A percentile compares a stretch with the other conserved stretches of the same genome.
Evolutionary conservation across 352 stramenopile species (phyloP).

Genomic region (Thraustotheca clavata): DNA sequence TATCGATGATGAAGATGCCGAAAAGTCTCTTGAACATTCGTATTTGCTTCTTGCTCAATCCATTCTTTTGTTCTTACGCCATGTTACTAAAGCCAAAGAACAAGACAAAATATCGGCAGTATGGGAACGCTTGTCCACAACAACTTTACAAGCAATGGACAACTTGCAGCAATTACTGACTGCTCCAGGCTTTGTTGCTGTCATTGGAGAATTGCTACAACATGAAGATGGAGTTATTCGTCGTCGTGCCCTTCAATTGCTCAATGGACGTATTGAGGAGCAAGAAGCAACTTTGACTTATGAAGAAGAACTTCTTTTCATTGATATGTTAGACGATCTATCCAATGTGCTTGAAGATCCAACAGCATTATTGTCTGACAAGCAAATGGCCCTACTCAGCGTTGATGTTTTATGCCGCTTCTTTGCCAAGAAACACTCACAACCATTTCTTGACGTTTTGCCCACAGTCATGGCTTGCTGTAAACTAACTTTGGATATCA

Average conservation of each 20-base stretch:
- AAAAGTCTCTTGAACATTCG: conserved; percentile 52
- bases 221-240: conserved; percentile 82
- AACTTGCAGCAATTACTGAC: conserved; percentile 76
- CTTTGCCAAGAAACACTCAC: conserved; percentile 58
- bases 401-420: conserved; percentile 78
- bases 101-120: conserved; percentile 41
- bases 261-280: conserved; percentile 76
- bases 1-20: conserved; percentile 31
- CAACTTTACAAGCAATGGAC: conserved; percentile 67
- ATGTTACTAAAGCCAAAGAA: conserved; percentile 30
- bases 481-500: conserved; percentile 35
- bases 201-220: conserved; percentile 76
- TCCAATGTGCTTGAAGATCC: conserved; percentile 55
- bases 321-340: conserved; percentile 83
- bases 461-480: conserved; percentile 72
- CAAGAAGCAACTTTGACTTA: conserved; percentile 45
- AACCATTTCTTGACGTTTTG: conserved; percentile 63
- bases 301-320: conserved; percentile 70
- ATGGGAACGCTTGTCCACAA: conserved; percentile 42
- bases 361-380: conserved; percentile 42
- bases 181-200: conserved; percentile 73
- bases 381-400: conserved; percentile 75
- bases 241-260: conserved; percentile 83
- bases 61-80: conserved; percentile 74
- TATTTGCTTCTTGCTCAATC: conserved; percentile 74